Base-by-base conservation (phyloP, 371 early-diverging fungal species). In the Circinella minor region DNA sequence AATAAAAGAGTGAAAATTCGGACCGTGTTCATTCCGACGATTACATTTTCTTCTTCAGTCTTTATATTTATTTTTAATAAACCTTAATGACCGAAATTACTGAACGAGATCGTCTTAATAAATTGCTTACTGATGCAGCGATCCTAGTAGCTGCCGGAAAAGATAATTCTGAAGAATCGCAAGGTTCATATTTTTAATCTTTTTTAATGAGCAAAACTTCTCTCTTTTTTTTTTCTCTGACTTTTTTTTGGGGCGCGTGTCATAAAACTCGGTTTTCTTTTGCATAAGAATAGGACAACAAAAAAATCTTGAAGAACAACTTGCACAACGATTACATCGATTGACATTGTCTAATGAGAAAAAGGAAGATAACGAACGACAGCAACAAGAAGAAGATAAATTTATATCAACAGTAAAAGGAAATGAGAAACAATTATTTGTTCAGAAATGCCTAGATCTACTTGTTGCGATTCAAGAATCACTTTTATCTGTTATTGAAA, bases 371-470 rank as follows among this genome's bases (percentile, higher is more conserved):
- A n/a, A 55, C 55, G 55, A 34, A 17, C 57, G 4, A 11, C 51
- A 51, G 15, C 5, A 7, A 51, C 13, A 48, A 43, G 43, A 69
- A 46, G 70, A 71, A 3, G 66, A 18, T 9, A 39, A 36, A 10
- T 11, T n/a, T 15, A 27, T 18, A 10, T 14, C 15, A 13, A n/a
- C 15, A 14, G 48, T 14, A 59, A 47, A 36, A 57, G 54, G 48
- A 7, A 65, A 47, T 38, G 48, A 46, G 14, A 65, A 51, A 54
- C 54, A 37, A 38, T 66, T 65, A 0, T 81, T 81, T 78, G 78
- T 78, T 36, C 63, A 69, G 8, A 66, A 76, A 36, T 81, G 78
- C 36, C 61, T 81, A 20, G 66, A 66, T n/a, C 51, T 78, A 2
- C 61, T 81, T 10, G 55, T 70, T 46, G 46, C 68, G 15, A 81